Base-by-base conservation (phyloP, 179 eudicot species). In the Nepenthes alata region DNA sequence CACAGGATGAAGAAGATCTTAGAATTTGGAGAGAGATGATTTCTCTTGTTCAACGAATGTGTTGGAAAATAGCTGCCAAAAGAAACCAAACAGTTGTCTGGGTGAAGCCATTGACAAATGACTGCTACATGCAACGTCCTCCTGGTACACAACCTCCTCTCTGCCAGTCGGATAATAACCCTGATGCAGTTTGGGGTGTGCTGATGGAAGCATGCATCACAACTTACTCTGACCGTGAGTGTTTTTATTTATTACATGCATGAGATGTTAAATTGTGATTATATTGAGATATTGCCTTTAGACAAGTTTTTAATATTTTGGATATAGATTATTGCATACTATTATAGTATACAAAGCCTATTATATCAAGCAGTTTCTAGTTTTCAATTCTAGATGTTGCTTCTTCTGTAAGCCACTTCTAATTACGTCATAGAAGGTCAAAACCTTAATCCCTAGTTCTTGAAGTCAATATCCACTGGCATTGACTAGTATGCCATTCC, bases 11-110 rank as follows among this genome's bases (percentile, higher is more conserved):
- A 67, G 98, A 93, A 84, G 94, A 93, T 72, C 81, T 86, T 35
- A 85, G 88, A 63, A 93, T 93, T 69, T 93, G 98, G 98, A 86
- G 63, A 74, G 80, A 85, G 76, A 93, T 93, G 98, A 93, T 97
- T 74, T 75, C 95, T 37, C 97, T 93, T 67, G 98, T 89, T 38
- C 88, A 85, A 67, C 93, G 94, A 37, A 93, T 93, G 98, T 93
- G 98, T 69, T 93, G 98, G 98, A 85, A 71, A 72, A 93, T 87
- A 60, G 98, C 98, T 74, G 70, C 88, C 3, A 93, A 93, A 63
- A 79, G 62, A 74, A 87, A 93, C 71, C 98, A 93, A 85, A 93
- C 98, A 41, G 98, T 93, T 51, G 84, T 93, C 57, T 93, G 98
- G 98, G 82, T 77, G 47, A 93, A 93, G 76, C 98, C 98, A 37